A percentile compares a stretch with the other conserved stretches of the same genome.
These are phyloP conservation scores for Danielia reshetovae DNA, from an alignment of 805 yeast genomes.

Conservation along the genomic window DNA sequence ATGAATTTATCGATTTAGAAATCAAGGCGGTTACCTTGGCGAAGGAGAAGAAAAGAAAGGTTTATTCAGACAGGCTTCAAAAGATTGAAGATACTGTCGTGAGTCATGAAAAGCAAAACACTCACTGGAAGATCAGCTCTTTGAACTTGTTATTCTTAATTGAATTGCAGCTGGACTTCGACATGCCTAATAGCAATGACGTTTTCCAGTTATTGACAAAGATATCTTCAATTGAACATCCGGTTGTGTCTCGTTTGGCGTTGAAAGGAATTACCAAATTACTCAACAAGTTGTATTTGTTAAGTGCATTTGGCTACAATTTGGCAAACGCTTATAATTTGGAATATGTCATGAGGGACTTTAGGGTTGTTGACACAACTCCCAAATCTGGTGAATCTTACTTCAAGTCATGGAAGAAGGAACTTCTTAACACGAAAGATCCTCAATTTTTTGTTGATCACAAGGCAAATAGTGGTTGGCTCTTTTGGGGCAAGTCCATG, in stretches of 20 bases:
- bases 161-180: constrained; percentile 51
- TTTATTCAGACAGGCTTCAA: constrained; percentile 37
- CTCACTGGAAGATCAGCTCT: constrained; percentile 57
- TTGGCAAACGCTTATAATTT: constrained; percentile 41
- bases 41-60: constrained; percentile 51
- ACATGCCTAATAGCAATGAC: constrained; percentile 38
- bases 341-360: constrained; percentile 27
- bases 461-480: constrained; percentile 58
- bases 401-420: constrained; percentile 42
- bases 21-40: constrained; percentile 59
- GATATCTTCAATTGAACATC: constrained; percentile 60
- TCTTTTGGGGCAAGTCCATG: constrained; percentile 66
- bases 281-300: constrained; percentile 37
- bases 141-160: constrained; percentile 48
- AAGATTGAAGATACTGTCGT: constrained; percentile 39
- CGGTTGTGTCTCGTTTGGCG: constrained; percentile 57
- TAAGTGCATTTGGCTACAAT: constrained; percentile 48
- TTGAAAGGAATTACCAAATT: constrained; percentile 53
- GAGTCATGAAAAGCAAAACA: constrained; percentile 21
- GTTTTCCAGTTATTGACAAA: constrained; percentile 43
- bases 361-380: constrained; percentile 39
- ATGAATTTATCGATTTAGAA: constrained; percentile 51
- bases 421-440: constrained; percentile 43
- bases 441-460: constrained; percentile 59
- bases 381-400: constrained; percentile 34